A percentile compares a stretch with the other conserved stretches of the same genome.
Conservation (phyloP, 805 yeast genomes). For the Yamadazyma scolyti region DNA sequence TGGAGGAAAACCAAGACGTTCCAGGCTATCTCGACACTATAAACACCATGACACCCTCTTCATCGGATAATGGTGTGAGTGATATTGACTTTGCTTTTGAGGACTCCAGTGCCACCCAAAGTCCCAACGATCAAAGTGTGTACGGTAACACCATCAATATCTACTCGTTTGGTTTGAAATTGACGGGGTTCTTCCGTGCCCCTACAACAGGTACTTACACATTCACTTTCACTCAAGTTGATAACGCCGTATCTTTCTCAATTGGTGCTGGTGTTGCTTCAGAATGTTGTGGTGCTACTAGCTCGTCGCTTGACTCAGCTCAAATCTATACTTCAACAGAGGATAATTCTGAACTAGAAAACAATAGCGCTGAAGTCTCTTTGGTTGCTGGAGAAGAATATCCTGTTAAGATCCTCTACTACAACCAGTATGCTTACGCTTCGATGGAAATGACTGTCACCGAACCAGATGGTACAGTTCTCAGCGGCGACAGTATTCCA, state of each 20-base stretch:
- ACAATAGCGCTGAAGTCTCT: too few relatives aligned
- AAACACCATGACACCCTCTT: too few relatives aligned
- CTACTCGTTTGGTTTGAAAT: slow-evolving; percentile 2
- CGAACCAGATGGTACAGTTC: background rate
- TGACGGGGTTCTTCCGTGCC: slow-evolving; percentile 5
- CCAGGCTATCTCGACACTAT: too few relatives aligned
- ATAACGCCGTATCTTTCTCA: slow-evolving; percentile 1
- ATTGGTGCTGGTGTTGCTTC: slow-evolving; percentile 5
- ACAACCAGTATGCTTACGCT: background rate
- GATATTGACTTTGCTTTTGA: too few relatives aligned
- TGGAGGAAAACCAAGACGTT: too few relatives aligned
- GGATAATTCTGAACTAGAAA: too few relatives aligned
- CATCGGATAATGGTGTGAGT: too few relatives aligned
- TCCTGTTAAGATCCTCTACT: slow-evolving; percentile 5
- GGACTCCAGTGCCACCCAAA: too few relatives aligned
- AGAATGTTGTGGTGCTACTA: slow-evolving; percentile 6
- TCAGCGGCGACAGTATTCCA: background rate
- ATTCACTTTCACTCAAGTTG: slow-evolving; percentile 1
- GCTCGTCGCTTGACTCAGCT: too few relatives aligned
- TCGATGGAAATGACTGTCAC: background rate
- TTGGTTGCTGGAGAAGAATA: slow-evolving; percentile 4
- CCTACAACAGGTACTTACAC: slow-evolving; percentile 5
- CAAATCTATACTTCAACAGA: too few relatives aligned
- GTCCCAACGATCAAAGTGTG: slow-evolving; percentile 24
- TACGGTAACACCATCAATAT: slow-evolving; percentile 5